A percentile compares a stretch with the other conserved stretches of the same genome.
Evolutionary conservation across 768 basidiomycete genomes (phyloP).

Genomic region (Pleurotus pulmonarius): DNA sequence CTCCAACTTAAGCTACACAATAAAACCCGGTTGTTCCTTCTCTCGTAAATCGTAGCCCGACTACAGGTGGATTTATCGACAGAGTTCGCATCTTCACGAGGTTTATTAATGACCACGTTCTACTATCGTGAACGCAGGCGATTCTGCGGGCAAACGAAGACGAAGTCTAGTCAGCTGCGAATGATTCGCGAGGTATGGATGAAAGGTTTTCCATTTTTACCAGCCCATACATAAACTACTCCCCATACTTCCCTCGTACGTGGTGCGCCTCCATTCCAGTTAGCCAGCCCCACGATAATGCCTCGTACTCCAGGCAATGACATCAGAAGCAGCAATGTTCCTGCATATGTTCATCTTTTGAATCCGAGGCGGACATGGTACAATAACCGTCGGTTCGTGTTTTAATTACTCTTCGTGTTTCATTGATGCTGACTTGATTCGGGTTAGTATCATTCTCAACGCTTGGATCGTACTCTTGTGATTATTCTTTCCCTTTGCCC

Average conservation of each 20-base stretch:
- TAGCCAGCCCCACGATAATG: neutral
- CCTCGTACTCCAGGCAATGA: neutral
- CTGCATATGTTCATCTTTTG: neutral
- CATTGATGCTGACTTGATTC: neutral
- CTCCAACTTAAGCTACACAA: no score
- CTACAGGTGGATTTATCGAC: no score
- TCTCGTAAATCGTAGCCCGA: no score
- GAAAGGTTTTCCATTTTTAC: neutral
- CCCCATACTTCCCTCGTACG: neutral
- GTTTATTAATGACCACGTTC: no score
- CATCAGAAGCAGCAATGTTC: neutral
- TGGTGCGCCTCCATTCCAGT: neutral
- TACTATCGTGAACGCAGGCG: neutral
- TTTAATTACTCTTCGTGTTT: neutral
- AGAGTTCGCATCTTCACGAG: no score
- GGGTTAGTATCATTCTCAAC: neutral
- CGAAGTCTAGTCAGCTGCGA: no score
- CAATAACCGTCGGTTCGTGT: neutral
- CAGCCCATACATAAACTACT: neutral
- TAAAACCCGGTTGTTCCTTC: no score
- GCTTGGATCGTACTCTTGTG: conserved; percentile 3
- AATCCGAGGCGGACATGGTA: conserved; percentile 1
- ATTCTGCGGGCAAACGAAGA: neutral
- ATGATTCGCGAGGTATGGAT: neutral
- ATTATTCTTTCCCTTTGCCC: neutral